Evolutionary conservation across 495 filamentous ascomycete genomes (phyloP).

Genomic region (Delitschia confertaspora): DNA sequence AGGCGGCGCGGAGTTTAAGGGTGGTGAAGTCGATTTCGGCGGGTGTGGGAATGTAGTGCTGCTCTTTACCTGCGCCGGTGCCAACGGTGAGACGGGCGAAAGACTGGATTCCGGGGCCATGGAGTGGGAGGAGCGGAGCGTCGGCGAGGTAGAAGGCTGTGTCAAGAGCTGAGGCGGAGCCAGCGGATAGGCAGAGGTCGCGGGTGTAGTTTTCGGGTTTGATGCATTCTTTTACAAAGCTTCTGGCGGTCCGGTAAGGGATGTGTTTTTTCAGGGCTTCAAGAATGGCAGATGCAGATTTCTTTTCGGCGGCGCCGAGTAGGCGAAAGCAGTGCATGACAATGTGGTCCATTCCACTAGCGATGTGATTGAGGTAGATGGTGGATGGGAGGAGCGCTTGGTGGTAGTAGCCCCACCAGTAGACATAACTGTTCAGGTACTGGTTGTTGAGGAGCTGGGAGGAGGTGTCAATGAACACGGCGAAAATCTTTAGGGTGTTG

Average conservation of each 20-base stretch:
- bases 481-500: constrained; percentile 2
- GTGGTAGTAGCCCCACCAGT: constrained; percentile 12
- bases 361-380: background rate
- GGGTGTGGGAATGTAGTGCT: constrained; percentile 4
- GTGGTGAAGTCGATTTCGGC: background rate
- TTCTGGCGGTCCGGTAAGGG: no score
- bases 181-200: constrained; percentile 1
- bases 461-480: constrained; percentile 6
- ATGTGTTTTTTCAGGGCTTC: background rate
- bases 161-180: background rate
- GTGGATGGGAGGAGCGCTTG: constrained; percentile 5
- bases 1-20: background rate
- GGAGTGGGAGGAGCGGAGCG: constrained; percentile 6
- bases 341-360: constrained; percentile 6
- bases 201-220: constrained; percentile 3
- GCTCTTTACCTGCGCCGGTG: background rate
- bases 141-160: constrained; percentile 4
- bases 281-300: background rate
- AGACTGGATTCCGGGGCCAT: background rate
- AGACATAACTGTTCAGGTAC: constrained; percentile 13
- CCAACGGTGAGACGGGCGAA: constrained; percentile 9
- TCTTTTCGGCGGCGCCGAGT: background rate
- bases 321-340: constrained; percentile 9
- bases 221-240: no score
- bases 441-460: constrained; percentile 3